A percentile compares a stretch with the other conserved stretches of the same genome.
Evolutionary conservation across 106 monocot species (phyloP).

Genomic region (Platanthera zijinensis): DNA sequence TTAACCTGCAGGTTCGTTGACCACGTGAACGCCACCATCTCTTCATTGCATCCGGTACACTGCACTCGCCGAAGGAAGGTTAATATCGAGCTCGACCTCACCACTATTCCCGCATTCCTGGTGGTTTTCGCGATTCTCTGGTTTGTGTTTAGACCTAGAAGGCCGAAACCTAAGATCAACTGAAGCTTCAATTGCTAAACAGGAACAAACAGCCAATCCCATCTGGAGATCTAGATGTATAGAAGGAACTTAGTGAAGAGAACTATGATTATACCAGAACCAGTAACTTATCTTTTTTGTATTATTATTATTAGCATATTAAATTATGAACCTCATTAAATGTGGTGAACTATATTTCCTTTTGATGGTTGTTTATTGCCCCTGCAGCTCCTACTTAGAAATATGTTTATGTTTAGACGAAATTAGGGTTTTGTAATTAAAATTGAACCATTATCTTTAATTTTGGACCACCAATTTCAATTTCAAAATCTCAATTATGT

Average conservation of each 20-base stretch:
- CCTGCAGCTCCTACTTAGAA: no score
- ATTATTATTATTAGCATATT: no score
- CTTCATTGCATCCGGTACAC: conserved; percentile 74
- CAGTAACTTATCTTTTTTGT: no score
- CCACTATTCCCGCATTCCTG: conserved; percentile 80
- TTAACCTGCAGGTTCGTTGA: conserved; percentile 54
- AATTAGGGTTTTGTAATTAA: no score
- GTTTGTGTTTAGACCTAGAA: conserved; percentile 74
- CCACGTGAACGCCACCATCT: conserved; percentile 51
- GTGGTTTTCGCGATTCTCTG: conserved; percentile 70
- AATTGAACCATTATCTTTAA: no score
- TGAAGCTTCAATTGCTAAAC: conserved; percentile 5
- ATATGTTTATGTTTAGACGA: no score
- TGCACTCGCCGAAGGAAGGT: conserved; percentile 82
- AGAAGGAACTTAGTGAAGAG: not conserved
- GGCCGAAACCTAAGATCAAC: conserved; percentile 90
- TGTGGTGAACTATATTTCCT: no score
- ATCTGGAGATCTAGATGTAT: not conserved
- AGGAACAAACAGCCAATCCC: not conserved
- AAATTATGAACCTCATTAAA: no score
- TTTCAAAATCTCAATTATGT: no score
- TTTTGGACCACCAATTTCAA: no score
- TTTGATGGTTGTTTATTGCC: no score
- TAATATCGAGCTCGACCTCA: conserved; percentile 62
- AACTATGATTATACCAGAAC: not conserved